These are phyloP conservation scores for Carpinus fangiana DNA, from an alignment of 306 rosid species.

Conservation along the genomic window DNA sequence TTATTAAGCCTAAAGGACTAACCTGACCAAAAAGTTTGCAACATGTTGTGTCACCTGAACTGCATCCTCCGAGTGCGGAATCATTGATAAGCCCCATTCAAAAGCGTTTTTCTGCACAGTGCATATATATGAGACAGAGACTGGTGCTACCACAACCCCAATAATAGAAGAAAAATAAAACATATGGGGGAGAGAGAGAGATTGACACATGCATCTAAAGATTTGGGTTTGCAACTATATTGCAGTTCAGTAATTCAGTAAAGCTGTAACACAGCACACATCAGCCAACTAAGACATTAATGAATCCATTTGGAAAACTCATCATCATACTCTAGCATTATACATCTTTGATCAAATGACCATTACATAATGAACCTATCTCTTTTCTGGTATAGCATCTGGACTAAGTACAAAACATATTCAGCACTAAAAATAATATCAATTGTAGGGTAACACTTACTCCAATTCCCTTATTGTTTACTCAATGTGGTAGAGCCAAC, in stretches of 20 bases:
- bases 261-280: slow-evolving; percentile 1
- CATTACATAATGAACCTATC: too few species aligned
- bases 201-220: background rate
- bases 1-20: slow-evolving; percentile 29
- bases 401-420: background rate
- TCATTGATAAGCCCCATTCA: slow-evolving; percentile 66
- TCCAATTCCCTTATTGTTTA: background rate
- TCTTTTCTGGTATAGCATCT: background rate
- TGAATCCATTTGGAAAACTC: background rate
- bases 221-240: background rate
- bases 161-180: too few species aligned
- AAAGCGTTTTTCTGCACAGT: slow-evolving; percentile 77
- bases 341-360: too few species aligned
- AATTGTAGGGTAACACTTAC: background rate
- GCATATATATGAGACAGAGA: background rate
- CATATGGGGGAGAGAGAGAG: background rate
- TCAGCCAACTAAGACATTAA: background rate
- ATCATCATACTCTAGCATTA: too few species aligned
- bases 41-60: slow-evolving; percentile 66
- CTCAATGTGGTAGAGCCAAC: background rate
- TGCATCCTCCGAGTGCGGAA: slow-evolving; percentile 88
- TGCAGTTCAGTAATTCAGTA: background rate
- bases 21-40: slow-evolving; percentile 89
- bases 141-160: background rate
- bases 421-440: background rate